These are phyloP conservation scores for Penicillium sp. DNA, from an alignment of 2,329 filamentous ascomycete genomes.

Conservation along the genomic window DNA sequence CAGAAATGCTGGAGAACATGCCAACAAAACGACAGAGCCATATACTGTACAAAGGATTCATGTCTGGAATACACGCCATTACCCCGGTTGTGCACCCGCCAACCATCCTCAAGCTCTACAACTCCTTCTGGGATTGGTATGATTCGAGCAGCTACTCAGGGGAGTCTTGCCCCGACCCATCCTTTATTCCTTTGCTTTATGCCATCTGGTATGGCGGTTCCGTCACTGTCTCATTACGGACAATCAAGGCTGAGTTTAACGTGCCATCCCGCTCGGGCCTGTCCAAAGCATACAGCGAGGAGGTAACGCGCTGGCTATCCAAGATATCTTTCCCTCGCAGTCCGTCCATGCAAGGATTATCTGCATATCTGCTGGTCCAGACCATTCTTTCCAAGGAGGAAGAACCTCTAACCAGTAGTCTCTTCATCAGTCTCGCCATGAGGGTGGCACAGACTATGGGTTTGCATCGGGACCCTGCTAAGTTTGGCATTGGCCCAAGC, in stretches of 20 bases:
- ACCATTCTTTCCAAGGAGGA: constrained; percentile 42
- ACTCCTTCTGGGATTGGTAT: constrained; percentile 42
- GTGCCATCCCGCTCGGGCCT: constrained; percentile 29
- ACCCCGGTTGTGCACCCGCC: constrained; percentile 39
- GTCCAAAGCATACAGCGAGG: constrained; percentile 36
- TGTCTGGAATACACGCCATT: constrained; percentile 41
- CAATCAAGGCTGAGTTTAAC: constrained; percentile 36
- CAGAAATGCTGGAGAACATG: constrained; percentile 36
- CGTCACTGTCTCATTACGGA: constrained; percentile 37
- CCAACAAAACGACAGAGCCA: constrained; percentile 40
- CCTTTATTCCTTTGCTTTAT: constrained; percentile 39
- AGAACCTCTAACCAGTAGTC: constrained; percentile 42
- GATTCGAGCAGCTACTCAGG: constrained; percentile 31
- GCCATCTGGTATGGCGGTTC: constrained; percentile 44
- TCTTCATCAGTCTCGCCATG: constrained; percentile 42
- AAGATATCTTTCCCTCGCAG: constrained; percentile 41
- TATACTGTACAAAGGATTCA: constrained; percentile 41
- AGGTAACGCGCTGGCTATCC: constrained; percentile 37
- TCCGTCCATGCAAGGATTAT: constrained; percentile 39
- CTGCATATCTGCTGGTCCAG: constrained; percentile 42
- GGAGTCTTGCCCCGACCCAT: constrained; percentile 32
- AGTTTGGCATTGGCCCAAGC: constrained; percentile 39
- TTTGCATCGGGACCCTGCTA: constrained; percentile 42
- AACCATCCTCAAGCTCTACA: constrained; percentile 35
- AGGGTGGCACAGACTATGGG: constrained; percentile 44